Percentiles rank a stretch among this genome's conserved stretches.
Conservation (phyloP, 1,284 basidiomycete genomes). For the Tylopilus sp. region DNA sequence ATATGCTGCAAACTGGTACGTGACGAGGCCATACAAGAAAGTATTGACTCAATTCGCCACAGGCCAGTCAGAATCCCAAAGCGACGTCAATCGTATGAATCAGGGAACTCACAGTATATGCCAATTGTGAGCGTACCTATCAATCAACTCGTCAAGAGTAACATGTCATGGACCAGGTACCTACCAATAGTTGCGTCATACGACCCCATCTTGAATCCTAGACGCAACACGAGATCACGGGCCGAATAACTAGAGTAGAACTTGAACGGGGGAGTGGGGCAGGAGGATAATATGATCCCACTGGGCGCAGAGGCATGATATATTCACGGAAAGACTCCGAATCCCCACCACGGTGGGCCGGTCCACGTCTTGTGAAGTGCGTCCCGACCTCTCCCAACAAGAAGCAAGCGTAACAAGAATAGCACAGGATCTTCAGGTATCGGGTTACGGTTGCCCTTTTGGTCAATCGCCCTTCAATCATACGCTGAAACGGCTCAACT, state of each 20-base stretch:
- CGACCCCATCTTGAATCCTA: conserved; percentile 5
- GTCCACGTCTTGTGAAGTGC: no score
- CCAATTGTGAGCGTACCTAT: conserved; percentile 38
- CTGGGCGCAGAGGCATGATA: neutral
- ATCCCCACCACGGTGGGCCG: no score
- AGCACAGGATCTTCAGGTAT: no score
- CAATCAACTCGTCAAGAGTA: neutral
- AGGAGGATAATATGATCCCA: no score
- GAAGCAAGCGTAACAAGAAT: no score
- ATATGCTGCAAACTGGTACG: conserved; percentile 46
- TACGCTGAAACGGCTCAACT: no score
- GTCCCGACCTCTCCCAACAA: no score
- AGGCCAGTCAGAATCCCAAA: neutral
- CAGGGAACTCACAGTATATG: conserved; percentile 33
- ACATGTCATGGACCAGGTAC: neutral
- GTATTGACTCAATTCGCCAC: conserved; percentile 41
- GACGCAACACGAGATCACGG: neutral
- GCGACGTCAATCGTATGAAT: neutral
- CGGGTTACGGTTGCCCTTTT: no score
- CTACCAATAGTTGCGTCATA: conserved; percentile 11
- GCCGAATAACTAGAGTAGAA: neutral
- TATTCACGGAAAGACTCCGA: neutral
- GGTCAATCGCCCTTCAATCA: no score
- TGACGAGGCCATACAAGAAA: conserved; percentile 48
- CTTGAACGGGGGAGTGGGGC: neutral